These are phyloP conservation scores for Diplogelasinospora grovesii DNA, from an alignment of 495 filamentous ascomycete species.

Conservation along the genomic window DNA sequence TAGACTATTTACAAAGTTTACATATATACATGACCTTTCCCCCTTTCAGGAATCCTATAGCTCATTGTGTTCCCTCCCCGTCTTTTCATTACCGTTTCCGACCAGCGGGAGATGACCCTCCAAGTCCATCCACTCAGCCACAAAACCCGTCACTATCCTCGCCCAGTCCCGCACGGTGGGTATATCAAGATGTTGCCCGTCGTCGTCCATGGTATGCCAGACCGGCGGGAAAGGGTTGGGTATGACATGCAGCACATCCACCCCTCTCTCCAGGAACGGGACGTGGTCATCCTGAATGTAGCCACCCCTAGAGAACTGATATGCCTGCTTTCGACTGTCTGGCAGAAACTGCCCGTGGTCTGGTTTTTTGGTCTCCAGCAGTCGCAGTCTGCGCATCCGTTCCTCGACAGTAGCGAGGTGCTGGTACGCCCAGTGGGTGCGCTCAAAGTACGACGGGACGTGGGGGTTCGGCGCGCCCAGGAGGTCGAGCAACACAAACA, in stretches of 20 bases:
- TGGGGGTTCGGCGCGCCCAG: constrained; percentile 64
- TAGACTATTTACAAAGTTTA: too few relatives aligned
- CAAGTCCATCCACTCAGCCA: constrained; percentile 89
- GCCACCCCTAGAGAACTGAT: constrained; percentile 35
- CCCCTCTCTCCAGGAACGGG: constrained; percentile 78
- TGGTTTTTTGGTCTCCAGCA: constrained; percentile 31
- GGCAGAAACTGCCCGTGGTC: constrained; percentile 31
- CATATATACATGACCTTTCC: too few relatives aligned
- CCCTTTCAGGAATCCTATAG: too few relatives aligned
- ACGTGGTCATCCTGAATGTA: constrained; percentile 80
- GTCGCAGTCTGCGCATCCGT: constrained; percentile 51
- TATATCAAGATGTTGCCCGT: constrained; percentile 79
- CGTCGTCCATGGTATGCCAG: constrained; percentile 82
- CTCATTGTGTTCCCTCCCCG: constrained; percentile 16
- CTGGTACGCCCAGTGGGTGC: constrained; percentile 91
- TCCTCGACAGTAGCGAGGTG: constrained; percentile 60
- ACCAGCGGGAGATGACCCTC: constrained; percentile 41
- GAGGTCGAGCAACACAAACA: constrained; percentile 92
- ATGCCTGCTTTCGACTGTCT: constrained; percentile 47
- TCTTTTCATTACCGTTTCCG: background rate
- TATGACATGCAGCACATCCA: constrained; percentile 84
- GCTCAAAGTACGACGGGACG: constrained; percentile 74
- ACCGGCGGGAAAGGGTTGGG: constrained; percentile 73
- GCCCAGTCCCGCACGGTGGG: constrained; percentile 85
- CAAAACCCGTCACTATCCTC: constrained; percentile 72